These are phyloP conservation scores for Cystofilobasidium ferigula DNA, from an alignment of 768 basidiomycete genomes.

Conservation along the genomic window DNA sequence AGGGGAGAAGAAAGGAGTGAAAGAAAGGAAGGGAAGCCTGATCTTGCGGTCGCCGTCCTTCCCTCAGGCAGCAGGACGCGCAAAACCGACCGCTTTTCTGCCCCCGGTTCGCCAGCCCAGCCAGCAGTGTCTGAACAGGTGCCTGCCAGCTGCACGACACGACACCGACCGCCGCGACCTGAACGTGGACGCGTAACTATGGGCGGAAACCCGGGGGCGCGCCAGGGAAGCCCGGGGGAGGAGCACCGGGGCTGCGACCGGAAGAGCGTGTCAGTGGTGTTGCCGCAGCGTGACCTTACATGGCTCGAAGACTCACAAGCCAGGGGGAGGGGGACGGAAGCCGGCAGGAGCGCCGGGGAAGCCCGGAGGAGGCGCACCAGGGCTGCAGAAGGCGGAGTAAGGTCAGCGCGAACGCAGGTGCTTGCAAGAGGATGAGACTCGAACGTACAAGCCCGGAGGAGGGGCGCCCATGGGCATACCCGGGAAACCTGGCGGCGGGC, in stretches of 20 bases:
- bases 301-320: slow-evolving; percentile 8
- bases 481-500: slow-evolving; percentile 40
- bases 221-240: slow-evolving; percentile 26
- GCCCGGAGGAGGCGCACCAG: slow-evolving; percentile 25
- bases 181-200: no score
- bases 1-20: no score
- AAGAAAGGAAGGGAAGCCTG: no score
- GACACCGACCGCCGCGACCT: no score
- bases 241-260: slow-evolving; percentile 19
- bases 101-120: no score
- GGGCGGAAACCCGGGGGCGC: slow-evolving; percentile 24
- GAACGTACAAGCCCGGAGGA: not conserved
- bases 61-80: no score
- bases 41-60: no score
- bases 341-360: slow-evolving; percentile 24
- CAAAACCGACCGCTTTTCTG: no score
- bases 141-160: no score
- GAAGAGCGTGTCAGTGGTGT: not conserved
- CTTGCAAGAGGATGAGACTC: not conserved
- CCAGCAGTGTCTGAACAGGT: no score
- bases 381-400: not conserved
- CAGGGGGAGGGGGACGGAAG: slow-evolving; percentile 18
- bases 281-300: no score
- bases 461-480: slow-evolving; percentile 15
- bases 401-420: not conserved